These are phyloP conservation scores for Nicotiana obtusifolia DNA, from an alignment of 257 asterid species.

Conservation along the genomic window DNA sequence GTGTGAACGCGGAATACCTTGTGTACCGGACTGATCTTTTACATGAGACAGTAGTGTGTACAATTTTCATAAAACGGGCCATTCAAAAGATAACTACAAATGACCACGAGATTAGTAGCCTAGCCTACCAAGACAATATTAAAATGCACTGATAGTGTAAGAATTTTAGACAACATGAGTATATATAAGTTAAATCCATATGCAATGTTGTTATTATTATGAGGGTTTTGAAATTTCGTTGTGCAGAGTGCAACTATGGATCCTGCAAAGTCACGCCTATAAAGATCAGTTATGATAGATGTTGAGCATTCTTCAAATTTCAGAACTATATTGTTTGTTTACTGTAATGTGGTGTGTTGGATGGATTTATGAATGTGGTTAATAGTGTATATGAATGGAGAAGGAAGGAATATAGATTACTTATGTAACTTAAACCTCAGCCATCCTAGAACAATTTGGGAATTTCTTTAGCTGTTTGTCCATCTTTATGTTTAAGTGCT, in stretches of 20 bases:
- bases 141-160: neutral
- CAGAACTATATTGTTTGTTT: neutral
- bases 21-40: no score
- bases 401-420: neutral
- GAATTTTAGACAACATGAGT: no score
- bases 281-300: conserved; percentile 17
- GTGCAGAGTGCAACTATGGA: conserved; percentile 47
- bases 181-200: neutral
- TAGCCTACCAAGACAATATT: no score
- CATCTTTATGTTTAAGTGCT: neutral
- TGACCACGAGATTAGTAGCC: neutral
- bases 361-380: neutral
- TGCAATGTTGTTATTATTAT: neutral
- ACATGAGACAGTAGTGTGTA: no score
- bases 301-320: neutral
- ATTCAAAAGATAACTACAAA: neutral
- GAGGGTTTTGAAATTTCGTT: neutral
- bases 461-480: neutral
- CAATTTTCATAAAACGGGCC: neutral
- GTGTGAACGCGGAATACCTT: no score
- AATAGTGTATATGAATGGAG: neutral
- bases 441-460: neutral
- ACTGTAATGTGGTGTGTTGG: neutral
- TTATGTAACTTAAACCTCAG: neutral
- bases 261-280: conserved; percentile 55